Base-by-base conservation (phyloP, 371 early-diverging fungal species). In the Caulochytrium protostelioides region DNA sequence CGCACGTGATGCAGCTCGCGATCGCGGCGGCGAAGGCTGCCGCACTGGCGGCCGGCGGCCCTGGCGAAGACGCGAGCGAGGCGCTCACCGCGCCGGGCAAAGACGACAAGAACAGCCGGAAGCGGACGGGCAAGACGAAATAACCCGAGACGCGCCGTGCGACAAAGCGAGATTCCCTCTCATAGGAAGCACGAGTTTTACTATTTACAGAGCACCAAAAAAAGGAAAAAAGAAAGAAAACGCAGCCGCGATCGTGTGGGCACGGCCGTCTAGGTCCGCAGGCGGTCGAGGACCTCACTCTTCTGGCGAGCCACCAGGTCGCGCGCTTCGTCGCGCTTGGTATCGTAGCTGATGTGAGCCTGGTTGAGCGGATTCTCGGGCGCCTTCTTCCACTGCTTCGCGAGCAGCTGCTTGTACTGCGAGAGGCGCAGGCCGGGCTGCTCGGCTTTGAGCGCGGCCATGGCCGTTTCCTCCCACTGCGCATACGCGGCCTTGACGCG, bases 321-420 rank as follows among this genome's bases (percentile, higher is more conserved):
- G n/a, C 32, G 33, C 27, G 13, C 38, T 30, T 50, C 45, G 4
- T 36, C 42, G 28, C 28, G 20, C 9, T 30, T 37, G 8, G 51
- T 38, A 22, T 51, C 34, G 34, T 39, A 43, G 16, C 35, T 21
- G 12, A 51, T 16, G 33, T 33, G 13, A 2, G 25, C 23, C 32
- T 50, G 44, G 31, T 51, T 51, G 30, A 62, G 38, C 5, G 62
- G 62, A 40, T 62, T 62, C 30, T 62, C 62, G 19, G 57, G 58
- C 0, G 48, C 41, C 47, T 59, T 59, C 37, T 59, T 51, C 59
- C 59, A 63, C 42, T 39, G 47, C 41, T 63, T 59, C 38, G 47
- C 46, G 31, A 63, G 41, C 28, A 49, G 16, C 39, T 63, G 53
- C 44, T 63, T 55, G 27, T 57, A 34, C 44, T 63, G 64, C 18